phyloP scores from a whole-genome alignment of 176 grass and related monocot species.

The Aegilops bicornis region DNA sequence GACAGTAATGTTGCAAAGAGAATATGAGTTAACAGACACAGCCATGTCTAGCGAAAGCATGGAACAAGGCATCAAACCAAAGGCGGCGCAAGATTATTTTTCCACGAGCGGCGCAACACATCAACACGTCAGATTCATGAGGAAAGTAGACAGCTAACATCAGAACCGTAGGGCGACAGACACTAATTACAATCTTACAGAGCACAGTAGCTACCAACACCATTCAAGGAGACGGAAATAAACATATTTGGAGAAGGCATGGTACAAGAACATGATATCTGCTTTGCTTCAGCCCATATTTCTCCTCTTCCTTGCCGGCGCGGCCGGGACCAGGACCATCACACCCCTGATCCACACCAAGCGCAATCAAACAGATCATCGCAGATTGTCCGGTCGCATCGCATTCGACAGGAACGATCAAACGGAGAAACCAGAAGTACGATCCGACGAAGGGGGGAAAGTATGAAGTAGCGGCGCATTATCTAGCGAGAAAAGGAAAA shows the following conservation, averaged over 20 bases:
- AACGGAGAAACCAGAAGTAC: not conserved
- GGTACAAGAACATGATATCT: not conserved
- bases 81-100: not conserved
- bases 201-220: too few relatives aligned
- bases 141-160: not conserved
- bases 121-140: not conserved
- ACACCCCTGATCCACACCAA: not conserved
- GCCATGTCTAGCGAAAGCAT: not conserved
- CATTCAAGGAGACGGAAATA: not conserved
- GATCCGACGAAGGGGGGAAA: not conserved
- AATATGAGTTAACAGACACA: not conserved
- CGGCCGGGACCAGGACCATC: not conserved
- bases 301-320: not conserved
- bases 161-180: not conserved
- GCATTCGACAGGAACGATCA: not conserved
- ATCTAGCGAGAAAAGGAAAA: not conserved
- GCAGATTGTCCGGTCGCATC: too few relatives aligned
- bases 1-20: not conserved
- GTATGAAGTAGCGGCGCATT: not conserved
- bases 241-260: not conserved
- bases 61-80: not conserved
- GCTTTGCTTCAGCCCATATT: not conserved
- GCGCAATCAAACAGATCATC: not conserved
- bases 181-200: not conserved
- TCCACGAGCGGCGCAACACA: not conserved